Evolutionary conservation across 306 rosid genomes (phyloP), one percentile per base, ranked within the genome.

Genomic region (Crotalaria pallida): DNA sequence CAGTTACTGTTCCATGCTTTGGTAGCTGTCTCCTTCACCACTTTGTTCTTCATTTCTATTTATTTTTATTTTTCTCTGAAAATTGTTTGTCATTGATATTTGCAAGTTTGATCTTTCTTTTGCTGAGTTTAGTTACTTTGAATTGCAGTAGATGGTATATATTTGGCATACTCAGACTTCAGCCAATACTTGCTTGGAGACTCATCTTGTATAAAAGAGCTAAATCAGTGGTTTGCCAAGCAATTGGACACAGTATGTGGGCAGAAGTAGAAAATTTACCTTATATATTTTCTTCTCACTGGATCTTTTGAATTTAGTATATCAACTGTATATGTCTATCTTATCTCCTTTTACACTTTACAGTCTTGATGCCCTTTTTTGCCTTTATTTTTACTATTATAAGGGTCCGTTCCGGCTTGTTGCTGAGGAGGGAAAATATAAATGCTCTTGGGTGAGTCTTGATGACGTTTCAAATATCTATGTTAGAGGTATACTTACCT

Each of bases 371-470:
- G 50, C 38, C 71, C 29, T 73, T 64, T 18, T 31, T 27, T 58
- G 16, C 7, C 10, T 38, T 36, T 36, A 36, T 61, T 47, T 17
- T 23, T 8, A 53, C 59, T 44, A 44, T 38, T 71, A 65, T 55
- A 73, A 94, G 99, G 99, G 97, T 74, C 99, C 97, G 64, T 94
- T 88, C 44, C 88, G 97, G 44, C 88, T 94, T 65, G 99, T 94
- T 67, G 99, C 89, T 21, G 99, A 94, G 85, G 98, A 92, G 84
- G 99, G 99, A 10, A 94, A 91, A 75, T 87, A 96, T 33, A 94
- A 94, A 81, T 94, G 99, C 73, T 91, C 99, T 38, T 90, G 99
- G 97, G 92, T 91, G 65, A 94, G 87, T 86, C 95, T 94, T 77
- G 99, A 94, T 73, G 96, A 91, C 80, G 75, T 86, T 84, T 91